Evolutionary conservation across 2,329 filamentous ascomycete species (phyloP).

Genomic region (Lomentospora prolificans): DNA sequence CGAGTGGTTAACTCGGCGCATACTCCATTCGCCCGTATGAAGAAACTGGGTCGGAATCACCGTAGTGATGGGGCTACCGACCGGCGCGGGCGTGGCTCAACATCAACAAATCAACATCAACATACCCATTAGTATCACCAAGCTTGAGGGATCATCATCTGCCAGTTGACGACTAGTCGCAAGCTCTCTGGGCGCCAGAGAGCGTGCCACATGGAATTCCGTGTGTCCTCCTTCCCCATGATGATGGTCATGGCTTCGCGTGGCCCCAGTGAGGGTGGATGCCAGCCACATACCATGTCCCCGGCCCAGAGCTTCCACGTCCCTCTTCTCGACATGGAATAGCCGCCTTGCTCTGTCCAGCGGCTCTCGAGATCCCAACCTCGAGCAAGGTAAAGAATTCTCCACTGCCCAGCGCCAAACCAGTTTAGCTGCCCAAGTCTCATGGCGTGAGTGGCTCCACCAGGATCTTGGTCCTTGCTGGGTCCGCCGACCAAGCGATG

Average conservation of each 20-base stretch:
- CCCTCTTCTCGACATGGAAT: not conserved
- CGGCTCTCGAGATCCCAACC: not conserved
- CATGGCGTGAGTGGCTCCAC: not conserved
- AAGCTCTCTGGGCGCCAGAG: not conserved
- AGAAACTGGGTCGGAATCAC: not conserved
- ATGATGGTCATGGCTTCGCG: not conserved
- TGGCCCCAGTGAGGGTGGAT: not conserved
- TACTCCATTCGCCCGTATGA: not conserved
- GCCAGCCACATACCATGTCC: not conserved
- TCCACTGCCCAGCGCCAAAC: not conserved
- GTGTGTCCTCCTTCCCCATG: not conserved
- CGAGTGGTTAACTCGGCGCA: not conserved
- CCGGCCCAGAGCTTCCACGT: not conserved
- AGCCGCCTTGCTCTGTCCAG: not conserved
- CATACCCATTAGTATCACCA: not conserved
- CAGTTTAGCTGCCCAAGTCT: not conserved
- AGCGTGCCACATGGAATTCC: slow-evolving; percentile 1
- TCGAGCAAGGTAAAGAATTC: not conserved
- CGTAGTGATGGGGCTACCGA: not conserved
- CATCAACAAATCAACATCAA: not conserved
- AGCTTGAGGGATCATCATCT: not conserved
- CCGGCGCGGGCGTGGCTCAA: not conserved
- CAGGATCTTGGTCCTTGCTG: not conserved
- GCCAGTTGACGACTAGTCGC: not conserved
- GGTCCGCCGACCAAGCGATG: not conserved